phyloP scores from a whole-genome alignment of 2,329 filamentous ascomycete genomes.

The Fusarium sp. region DNA sequence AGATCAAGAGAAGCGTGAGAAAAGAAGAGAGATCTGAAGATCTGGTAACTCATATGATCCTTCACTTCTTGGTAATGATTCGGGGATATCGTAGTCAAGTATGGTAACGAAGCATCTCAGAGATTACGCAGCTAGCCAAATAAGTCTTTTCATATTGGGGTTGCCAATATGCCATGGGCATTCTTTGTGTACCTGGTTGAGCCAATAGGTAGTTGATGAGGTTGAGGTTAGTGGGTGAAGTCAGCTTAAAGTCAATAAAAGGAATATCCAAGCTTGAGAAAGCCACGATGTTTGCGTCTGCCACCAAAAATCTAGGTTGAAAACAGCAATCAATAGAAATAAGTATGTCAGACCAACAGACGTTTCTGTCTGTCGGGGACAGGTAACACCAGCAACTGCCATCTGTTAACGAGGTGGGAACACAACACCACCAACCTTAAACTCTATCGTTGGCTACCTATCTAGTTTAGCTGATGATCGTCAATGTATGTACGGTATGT shows the following conservation, averaged over 20 bases:
- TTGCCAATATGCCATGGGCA: not conserved
- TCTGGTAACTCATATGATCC: not conserved
- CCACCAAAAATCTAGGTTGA: not conserved
- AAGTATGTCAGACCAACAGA: not conserved
- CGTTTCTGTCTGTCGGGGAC: too few relatives aligned
- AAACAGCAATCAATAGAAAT: slow-evolving; percentile 8
- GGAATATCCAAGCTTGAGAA: not conserved
- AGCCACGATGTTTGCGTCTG: not conserved
- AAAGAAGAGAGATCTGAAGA: not conserved
- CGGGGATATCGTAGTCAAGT: too few relatives aligned
- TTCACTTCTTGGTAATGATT: not conserved
- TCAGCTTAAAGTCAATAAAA: slow-evolving; percentile 3
- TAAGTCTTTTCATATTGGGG: not conserved
- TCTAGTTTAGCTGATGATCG: slow-evolving; percentile 5
- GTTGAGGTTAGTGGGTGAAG: not conserved
- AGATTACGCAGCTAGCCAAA: not conserved
- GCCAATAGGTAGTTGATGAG: not conserved
- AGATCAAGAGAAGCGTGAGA: not conserved
- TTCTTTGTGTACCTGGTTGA: not conserved
- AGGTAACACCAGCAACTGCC: slow-evolving; percentile 17
- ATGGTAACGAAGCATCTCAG: too few relatives aligned
- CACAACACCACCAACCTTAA: slow-evolving; percentile 19
- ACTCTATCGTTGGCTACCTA: slow-evolving; percentile 12
- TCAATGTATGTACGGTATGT: not conserved
- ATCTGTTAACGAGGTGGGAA: slow-evolving; percentile 11